Base-by-base conservation (phyloP, 106 monocot genomes). In the Dendrobium catenatum region DNA sequence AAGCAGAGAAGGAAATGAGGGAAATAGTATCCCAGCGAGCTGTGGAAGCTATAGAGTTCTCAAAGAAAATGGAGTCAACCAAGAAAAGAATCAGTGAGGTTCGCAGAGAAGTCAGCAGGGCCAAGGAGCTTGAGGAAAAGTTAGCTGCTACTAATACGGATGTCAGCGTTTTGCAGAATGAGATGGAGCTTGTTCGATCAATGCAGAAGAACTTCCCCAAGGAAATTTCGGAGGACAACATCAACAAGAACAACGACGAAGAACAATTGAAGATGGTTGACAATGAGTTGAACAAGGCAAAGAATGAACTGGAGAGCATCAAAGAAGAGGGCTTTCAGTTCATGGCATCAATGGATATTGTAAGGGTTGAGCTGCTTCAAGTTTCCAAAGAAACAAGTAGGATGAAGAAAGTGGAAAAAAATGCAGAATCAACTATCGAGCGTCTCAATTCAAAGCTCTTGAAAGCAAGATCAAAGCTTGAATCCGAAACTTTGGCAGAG, bases 311-410 rank as follows among this genome's bases (percentile, higher is more conserved):
- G 80, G 87, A 48, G 7, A 77, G n/a, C 3, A 78, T 88, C 51
- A 88, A 91, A 73, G 93, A 90, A 24, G 91, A 91, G 26, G 87
- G 89, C 0, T 95, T 98, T 80, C 83, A 81, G 78, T 82, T 80
- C 81, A 93, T 95, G 98, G 22, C 81, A 20, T 85, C 91, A 0
- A 93, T 95, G 95, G 95, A 98, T 79, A 72, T 79, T 27, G 79
- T 85, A 6, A 85, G 98, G 42, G 64, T 78, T 3, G 91, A 95
- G 86, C 68, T 89, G 54, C 59, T 61, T 17, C 61, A 75, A 0
- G 46, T 90, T 13, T 22, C 76, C 18, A 80, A 68, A n/a, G 95
- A 93, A 26, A 85, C 55, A 0, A 55, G 77, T 9, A 72, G 33
- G 44, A 55, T 93, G 73, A 84, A 85, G 81, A 82, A 79, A 68